These are phyloP conservation scores for Pythium insidiosum DNA, from an alignment of 352 stramenopile genomes.

Conservation along the genomic window DNA sequence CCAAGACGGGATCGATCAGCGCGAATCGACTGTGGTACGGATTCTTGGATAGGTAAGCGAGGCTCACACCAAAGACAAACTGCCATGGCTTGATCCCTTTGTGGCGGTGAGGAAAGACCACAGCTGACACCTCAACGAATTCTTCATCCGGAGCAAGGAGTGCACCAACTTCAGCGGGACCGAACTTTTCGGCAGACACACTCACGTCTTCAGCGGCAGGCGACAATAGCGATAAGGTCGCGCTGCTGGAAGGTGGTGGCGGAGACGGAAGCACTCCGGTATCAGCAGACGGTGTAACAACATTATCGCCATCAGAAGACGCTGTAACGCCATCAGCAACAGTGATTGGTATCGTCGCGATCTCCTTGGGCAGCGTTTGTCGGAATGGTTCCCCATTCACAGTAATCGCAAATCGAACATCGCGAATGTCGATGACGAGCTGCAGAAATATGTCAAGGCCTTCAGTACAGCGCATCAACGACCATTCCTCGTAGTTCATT, in stretches of 20 bases:
- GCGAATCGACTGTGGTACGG: conserved; percentile 75
- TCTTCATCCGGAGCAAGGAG: conserved; percentile 14
- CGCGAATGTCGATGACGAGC: conserved; percentile 61
- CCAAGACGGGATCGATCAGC: conserved; percentile 62
- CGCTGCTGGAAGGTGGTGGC: neutral
- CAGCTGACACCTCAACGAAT: conserved; percentile 37
- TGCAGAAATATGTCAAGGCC: conserved; percentile 65
- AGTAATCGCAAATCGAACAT: conserved; percentile 63
- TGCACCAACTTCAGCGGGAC: conserved; percentile 4
- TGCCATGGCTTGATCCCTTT: conserved; percentile 80
- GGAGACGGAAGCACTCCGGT: neutral
- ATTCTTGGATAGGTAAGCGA: conserved; percentile 71
- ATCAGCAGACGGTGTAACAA: neutral
- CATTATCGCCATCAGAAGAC: conserved; percentile 9
- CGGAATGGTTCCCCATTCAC: conserved; percentile 51
- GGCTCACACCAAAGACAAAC: conserved; percentile 67
- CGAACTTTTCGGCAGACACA: conserved; percentile 16
- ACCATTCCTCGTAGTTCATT: conserved; percentile 75
- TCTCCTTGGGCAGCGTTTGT: conserved; percentile 11
- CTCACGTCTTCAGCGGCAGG: conserved; percentile 15
- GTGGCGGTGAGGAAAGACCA: conserved; percentile 59
- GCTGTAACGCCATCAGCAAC: neutral
- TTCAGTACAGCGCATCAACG: conserved; percentile 68
- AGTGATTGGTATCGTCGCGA: conserved; percentile 12
- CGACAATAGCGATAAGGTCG: conserved; percentile 8